Conservation (phyloP, 495 filamentous ascomycete species). For the Penicillium pancosmium region DNA sequence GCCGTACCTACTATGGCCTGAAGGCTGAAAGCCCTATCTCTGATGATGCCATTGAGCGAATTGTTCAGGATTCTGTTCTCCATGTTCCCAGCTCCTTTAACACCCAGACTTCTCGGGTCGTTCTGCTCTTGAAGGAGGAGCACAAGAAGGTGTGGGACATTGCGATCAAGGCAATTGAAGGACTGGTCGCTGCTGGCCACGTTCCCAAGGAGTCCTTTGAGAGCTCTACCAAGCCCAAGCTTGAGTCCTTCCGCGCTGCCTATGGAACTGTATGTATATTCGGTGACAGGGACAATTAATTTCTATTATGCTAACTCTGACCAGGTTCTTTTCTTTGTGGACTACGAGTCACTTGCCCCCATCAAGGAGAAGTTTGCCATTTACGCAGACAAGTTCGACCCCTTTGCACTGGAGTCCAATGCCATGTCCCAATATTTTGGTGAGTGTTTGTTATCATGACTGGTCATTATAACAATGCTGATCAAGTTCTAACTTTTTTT, state of each 20-base stretch:
- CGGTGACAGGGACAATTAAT: background rate
- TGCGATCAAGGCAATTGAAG: conserved; percentile 45
- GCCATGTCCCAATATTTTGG: conserved; percentile 56
- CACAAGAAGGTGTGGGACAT: conserved; percentile 58
- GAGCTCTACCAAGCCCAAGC: conserved; percentile 44
- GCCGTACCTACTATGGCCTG: conserved; percentile 51
- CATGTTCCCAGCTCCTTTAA: conserved; percentile 56
- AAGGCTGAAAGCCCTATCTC: conserved; percentile 48
- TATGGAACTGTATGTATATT: conserved; percentile 50
- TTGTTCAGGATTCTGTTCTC: conserved; percentile 48
- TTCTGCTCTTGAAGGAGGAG: conserved; percentile 52
- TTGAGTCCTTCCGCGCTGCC: conserved; percentile 44
- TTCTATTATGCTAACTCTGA: background rate
- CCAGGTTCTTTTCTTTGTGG: conserved; percentile 55
- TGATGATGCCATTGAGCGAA: conserved; percentile 39
- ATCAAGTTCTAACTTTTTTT: background rate
- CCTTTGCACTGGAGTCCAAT: conserved; percentile 51
- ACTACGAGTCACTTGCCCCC: conserved; percentile 38
- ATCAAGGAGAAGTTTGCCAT: conserved; percentile 49
- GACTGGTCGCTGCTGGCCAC: conserved; percentile 37
- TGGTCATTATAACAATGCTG: too few relatives aligned
- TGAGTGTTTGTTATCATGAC: conserved; percentile 17
- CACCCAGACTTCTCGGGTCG: conserved; percentile 53
- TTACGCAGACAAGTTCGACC: conserved; percentile 53
- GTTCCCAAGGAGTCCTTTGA: conserved; percentile 45